These are phyloP conservation scores for Panicum hallii DNA, from an alignment of 202 grass and related monocot genomes.

Conservation along the genomic window DNA sequence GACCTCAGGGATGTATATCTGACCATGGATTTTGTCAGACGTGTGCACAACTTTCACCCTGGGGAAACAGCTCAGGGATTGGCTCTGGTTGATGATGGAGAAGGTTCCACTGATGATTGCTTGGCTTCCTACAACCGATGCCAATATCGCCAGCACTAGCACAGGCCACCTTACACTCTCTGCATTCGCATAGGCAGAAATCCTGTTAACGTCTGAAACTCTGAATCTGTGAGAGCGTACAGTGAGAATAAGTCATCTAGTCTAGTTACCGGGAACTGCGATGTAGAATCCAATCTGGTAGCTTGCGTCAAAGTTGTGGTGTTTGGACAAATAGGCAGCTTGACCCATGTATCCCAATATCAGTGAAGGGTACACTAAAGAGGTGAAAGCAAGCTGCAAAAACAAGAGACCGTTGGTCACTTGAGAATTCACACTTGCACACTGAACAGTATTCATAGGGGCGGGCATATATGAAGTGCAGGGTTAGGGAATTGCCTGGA, in stretches of 20 bases:
- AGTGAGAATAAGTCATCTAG: background rate
- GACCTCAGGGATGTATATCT: conserved; percentile 95
- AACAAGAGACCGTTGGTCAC: background rate
- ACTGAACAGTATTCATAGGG: background rate
- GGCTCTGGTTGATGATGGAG: conserved; percentile 95
- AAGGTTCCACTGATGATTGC: conserved; percentile 91
- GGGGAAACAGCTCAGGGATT: conserved; percentile 83
- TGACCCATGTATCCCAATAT: conserved; percentile 95
- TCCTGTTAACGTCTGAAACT: background rate
- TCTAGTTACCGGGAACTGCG: conserved; percentile 72
- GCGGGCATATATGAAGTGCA: background rate
- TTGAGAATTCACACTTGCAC: conserved; percentile 21
- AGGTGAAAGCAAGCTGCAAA: conserved; percentile 82
- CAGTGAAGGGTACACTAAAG: conserved; percentile 75
- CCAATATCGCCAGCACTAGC: conserved; percentile 76
- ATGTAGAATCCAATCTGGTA: conserved; percentile 89
- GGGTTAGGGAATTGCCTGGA: conserved; percentile 61
- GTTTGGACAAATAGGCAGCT: conserved; percentile 76
- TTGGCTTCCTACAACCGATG: conserved; percentile 86
- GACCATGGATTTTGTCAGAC: conserved; percentile 77
- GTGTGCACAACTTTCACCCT: conserved; percentile 90
- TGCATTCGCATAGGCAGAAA: conserved; percentile 41
- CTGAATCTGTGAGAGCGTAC: background rate
- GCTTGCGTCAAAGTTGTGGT: conserved; percentile 66
- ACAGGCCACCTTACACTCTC: conserved; percentile 78